A percentile compares a stretch with the other conserved stretches of the same genome.
Evolutionary conservation across 2,329 filamentous ascomycete genomes (phyloP).

Genomic region (Scleromitrula shiraiana): DNA sequence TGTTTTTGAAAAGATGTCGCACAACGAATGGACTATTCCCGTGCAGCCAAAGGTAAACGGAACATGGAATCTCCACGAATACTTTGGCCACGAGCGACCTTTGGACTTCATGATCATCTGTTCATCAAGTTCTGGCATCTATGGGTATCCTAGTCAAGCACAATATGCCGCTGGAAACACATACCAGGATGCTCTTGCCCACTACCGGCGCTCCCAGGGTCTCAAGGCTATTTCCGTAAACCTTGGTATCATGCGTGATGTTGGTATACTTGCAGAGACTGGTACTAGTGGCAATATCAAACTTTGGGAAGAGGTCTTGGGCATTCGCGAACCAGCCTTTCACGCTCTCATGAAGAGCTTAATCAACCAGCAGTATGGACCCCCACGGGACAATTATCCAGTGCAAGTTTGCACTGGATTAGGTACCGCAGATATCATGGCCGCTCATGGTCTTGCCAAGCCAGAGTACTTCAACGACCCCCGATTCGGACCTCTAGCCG

Average conservation of each 20-base stretch:
- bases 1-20: constrained; percentile 24
- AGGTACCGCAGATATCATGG: too few species aligned
- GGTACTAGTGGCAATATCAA: too few species aligned
- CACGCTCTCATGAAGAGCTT: too few species aligned
- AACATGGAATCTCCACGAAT: constrained; percentile 22
- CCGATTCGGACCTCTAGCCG: too few species aligned
- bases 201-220: constrained; percentile 16
- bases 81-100: constrained; percentile 3
- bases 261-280: constrained; percentile 29
- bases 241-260: constrained; percentile 17
- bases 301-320: too few species aligned
- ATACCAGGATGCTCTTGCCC: constrained; percentile 24
- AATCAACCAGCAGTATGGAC: too few species aligned
- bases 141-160: constrained; percentile 25
- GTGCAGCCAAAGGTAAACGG: constrained; percentile 31
- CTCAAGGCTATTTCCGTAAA: constrained; percentile 19
- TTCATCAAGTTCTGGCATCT: constrained; percentile 17
- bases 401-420: too few species aligned
- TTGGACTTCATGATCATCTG: constrained; percentile 31
- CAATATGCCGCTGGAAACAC: constrained; percentile 30
- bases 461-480: too few species aligned
- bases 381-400: too few species aligned
- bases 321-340: too few species aligned
- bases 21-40: constrained; percentile 29
- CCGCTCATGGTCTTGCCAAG: too few species aligned